Evolutionary conservation across 106 monocot genomes (phyloP), one percentile per base, ranked within the genome.

Genomic region (Dendrobium officinale): DNA sequence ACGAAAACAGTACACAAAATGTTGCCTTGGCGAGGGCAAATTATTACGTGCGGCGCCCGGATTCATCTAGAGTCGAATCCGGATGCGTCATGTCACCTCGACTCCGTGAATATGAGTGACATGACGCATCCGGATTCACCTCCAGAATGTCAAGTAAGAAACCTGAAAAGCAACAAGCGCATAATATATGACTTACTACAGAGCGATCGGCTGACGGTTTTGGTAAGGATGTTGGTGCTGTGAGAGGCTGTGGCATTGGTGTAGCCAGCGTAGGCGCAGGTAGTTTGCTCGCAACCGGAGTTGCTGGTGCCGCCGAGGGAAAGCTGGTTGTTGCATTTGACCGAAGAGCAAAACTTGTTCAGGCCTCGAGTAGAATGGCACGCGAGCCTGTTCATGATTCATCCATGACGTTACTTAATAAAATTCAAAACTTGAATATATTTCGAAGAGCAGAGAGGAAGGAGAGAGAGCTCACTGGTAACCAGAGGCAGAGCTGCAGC

Each of bases 251-350:
- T 40, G 47, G 41, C 58, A 37, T 87, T 81, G 72, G 77, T 85
- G 73, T 89, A 91, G 33, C 91, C 86, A 13, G 49, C 67, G 27
- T 91, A 91, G 33, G 84, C 42, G 55, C 91, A 91, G 26, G 66
- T 77, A 5, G 61, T 72, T 9, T 68, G 15, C 16, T 78, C 80
- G 73, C 91, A 91, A 9, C 72, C 67, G 0, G 80, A 85, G 27
- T 41, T 78, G 4, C 48, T 24, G 8, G 86, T 54, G 58, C 75
- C 81, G 59, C 91, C 91, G 31, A 91, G 54, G 56, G 15, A 24
- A 15, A 88, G 45, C 5, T 37, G 44, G 22, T 81, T 82, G 9
- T 19, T 72, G 68, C 90, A 90, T 19, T 9, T 77, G 5, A 78
- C 56, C 4, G 15, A 64, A 31, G 84, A 51, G 75, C 88, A 88